phyloP scores from a whole-genome alignment of 306 rosid genomes.

The Casuarina glauca region DNA sequence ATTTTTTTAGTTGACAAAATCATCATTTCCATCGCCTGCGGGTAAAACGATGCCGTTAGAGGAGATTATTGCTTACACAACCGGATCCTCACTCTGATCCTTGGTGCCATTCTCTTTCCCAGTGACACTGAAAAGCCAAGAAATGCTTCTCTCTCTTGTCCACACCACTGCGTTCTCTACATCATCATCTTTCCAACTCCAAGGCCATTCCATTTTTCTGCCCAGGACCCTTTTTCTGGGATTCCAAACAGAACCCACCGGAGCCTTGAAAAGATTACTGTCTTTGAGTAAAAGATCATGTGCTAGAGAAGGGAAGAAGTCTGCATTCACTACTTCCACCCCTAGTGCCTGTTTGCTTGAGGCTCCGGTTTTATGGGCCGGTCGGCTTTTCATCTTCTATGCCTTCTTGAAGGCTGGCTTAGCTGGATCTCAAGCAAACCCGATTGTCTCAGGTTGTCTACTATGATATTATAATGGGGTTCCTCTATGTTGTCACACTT shows the following conservation, averaged over 20 bases:
- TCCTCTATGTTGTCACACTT: background rate
- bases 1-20: too few relatives aligned
- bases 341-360: conserved; percentile 70
- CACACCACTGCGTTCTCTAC: conserved; percentile 31
- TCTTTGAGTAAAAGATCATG: conserved; percentile 30
- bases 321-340: background rate
- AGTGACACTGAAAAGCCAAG: background rate
- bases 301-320: background rate
- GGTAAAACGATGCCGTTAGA: too few relatives aligned
- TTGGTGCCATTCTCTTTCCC: background rate
- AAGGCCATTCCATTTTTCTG: conserved; percentile 4
- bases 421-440: conserved; percentile 85
- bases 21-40: too few relatives aligned
- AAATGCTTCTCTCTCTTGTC: conserved; percentile 62
- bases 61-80: too few relatives aligned
- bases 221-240: conserved; percentile 56
- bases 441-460: conserved; percentile 70
- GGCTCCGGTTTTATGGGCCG: conserved; percentile 81
- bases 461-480: background rate
- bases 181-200: conserved; percentile 39
- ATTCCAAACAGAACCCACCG: conserved; percentile 24
- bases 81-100: too few relatives aligned
- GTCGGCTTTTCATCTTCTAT: conserved; percentile 79
- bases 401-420: conserved; percentile 83
- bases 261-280: conserved; percentile 38